Percentiles rank a stretch among this genome's conserved stretches.
Evolutionary conservation across 2,329 filamentous ascomycete genomes (phyloP).

Genomic region (Alternaria sp.): DNA sequence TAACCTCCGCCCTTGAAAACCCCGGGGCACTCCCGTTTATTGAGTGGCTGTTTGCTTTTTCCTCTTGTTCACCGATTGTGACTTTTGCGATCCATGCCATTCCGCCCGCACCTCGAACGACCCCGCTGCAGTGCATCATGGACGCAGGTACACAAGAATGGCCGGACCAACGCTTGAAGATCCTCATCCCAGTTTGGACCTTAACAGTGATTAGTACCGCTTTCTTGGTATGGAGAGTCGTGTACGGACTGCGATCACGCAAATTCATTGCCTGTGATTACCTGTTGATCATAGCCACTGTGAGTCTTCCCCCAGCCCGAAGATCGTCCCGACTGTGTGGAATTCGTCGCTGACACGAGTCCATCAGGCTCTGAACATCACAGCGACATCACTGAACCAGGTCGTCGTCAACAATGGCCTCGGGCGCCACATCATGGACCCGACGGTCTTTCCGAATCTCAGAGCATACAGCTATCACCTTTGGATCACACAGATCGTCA

Average conservation of each 20-base stretch:
- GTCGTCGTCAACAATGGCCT: constrained; percentile 25
- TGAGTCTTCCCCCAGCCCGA: constrained; percentile 16
- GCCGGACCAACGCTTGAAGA: constrained; percentile 29
- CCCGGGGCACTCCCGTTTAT: background rate
- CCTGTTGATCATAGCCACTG: constrained; percentile 34
- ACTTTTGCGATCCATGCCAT: background rate
- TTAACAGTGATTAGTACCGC: constrained; percentile 26
- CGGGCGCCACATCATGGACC: constrained; percentile 33
- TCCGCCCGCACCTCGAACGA: background rate
- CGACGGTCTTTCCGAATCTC: constrained; percentile 22
- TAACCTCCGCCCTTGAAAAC: no score
- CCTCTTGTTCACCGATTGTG: background rate
- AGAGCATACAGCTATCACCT: constrained; percentile 28
- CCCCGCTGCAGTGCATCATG: constrained; percentile 12
- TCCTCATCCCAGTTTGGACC: constrained; percentile 26
- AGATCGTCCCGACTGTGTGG: background rate
- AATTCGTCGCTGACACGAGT: constrained; percentile 5
- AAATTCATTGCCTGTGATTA: constrained; percentile 34
- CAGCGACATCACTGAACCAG: constrained; percentile 16
- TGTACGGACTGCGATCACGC: constrained; percentile 27
- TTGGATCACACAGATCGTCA: constrained; percentile 34
- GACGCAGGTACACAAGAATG: constrained; percentile 24
- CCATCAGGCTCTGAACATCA: constrained; percentile 23
- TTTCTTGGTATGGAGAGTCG: constrained; percentile 34
- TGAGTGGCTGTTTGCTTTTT: background rate